A percentile compares a stretch with the other conserved stretches of the same genome.
Evolutionary conservation across 345 rosid genomes (phyloP).

Genomic region (Populus nigra): DNA sequence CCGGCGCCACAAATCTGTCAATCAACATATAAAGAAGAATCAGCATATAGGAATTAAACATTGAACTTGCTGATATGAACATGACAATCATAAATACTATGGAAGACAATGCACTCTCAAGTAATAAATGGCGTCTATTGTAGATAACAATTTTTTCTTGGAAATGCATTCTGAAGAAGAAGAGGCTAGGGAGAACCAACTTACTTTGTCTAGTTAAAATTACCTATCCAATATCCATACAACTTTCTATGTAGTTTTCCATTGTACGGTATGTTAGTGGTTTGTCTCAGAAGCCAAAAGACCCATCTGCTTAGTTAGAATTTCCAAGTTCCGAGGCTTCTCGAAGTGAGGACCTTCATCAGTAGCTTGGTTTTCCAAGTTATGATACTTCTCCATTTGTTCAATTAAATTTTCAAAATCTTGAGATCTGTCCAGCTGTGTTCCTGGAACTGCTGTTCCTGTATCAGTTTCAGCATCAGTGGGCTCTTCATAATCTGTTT

Average conservation of each 20-base stretch:
- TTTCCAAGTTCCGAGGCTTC: slow-evolving; percentile 43
- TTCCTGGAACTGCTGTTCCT: slow-evolving; percentile 32
- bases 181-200: not conserved
- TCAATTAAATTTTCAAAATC: slow-evolving; percentile 43
- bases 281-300: slow-evolving; percentile 42
- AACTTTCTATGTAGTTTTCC: slow-evolving; percentile 1
- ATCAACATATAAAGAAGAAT: not conserved
- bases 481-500: slow-evolving; percentile 31
- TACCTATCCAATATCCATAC: not conserved
- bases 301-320: slow-evolving; percentile 54
- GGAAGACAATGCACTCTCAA: not conserved
- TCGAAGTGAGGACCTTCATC: slow-evolving; percentile 34
- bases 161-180: not conserved
- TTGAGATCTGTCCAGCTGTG: slow-evolving; percentile 24
- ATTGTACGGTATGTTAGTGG: not conserved
- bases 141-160: not conserved
- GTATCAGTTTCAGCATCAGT: slow-evolving; percentile 23
- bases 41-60: not conserved
- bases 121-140: not conserved
- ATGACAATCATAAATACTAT: not conserved
- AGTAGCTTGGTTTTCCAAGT: slow-evolving; percentile 35
- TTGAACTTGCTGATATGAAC: not conserved
- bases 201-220: not conserved
- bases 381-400: slow-evolving; percentile 45
- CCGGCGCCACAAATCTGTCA: not conserved